Evolutionary conservation across 2,329 filamentous ascomycete species (phyloP), one percentile per base, ranked within the genome.

Genomic region (Aaosphaeria pasadenensis): DNA sequence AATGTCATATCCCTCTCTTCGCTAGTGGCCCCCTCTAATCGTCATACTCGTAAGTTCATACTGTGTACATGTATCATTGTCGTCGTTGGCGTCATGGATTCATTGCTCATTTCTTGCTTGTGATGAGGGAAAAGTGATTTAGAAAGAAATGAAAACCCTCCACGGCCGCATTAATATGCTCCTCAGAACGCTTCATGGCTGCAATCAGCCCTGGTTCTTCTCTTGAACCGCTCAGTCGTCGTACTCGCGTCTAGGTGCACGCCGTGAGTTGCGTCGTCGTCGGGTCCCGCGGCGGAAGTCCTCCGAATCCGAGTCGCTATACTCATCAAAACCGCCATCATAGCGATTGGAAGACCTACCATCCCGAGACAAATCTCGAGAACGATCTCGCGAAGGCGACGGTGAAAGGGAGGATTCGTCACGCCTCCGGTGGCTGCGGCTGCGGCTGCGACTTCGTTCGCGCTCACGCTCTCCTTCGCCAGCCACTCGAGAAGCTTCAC

Each of bases 231-330:
- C 17, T 24, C 17, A 24, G 17, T 40, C 11, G 35, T 53, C 48
- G 11, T 39, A 24, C 43, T 54, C 48, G 39, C 50, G 51, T 11
- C 50, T 45, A 24, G 39, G 11, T 24, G 9, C 11, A 40, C 46
- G 47, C 11, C 47, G 43, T 17, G 51, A 48, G 11, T 33, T 39
- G 7, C 50, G 51, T 32, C 52, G 45, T 42, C 48, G 54, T 41
- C 50, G 47, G 7, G 50, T 36, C 33, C 32, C 43, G 17, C 53
- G 45, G 32, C 39, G 54, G 35, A 36, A 48, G 38, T 57, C 51
- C 4, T 57, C 55, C 4, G 52, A 55, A 35, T 59, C 55, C 33
- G 45, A 51, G 43, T 53, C 46, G 44, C 51, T 53, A 11, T 47
- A 46, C 30, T 48, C 49, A 44, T 55, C 46, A 30, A 42, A 56